phyloP scores from a whole-genome alignment of 495 filamentous ascomycete genomes.

The Annulohypoxylon moriforme region DNA sequence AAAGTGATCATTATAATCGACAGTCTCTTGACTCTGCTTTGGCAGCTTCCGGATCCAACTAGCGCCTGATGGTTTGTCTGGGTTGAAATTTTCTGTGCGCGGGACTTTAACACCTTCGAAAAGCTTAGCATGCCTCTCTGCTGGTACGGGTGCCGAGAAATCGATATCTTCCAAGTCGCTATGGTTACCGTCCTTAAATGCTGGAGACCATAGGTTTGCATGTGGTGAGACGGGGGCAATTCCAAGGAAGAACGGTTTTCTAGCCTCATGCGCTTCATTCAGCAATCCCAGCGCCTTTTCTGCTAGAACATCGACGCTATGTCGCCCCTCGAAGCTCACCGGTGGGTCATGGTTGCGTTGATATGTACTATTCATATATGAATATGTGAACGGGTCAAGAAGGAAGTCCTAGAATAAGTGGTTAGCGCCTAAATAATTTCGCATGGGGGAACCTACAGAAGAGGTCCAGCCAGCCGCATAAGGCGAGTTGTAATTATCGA shows the following conservation, averaged over 20 bases:
- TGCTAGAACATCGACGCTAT: conserved; percentile 71
- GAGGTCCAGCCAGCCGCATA: conserved; percentile 66
- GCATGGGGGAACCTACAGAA: conserved; percentile 46
- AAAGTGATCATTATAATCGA: conserved; percentile 75
- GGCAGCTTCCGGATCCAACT: conserved; percentile 70
- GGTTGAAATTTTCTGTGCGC: conserved; percentile 65
- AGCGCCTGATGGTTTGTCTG: conserved; percentile 65
- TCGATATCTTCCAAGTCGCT: conserved; percentile 38
- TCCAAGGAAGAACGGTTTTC: conserved; percentile 73
- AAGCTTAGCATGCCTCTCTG: conserved; percentile 58
- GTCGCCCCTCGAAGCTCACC: conserved; percentile 65
- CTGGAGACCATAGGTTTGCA: conserved; percentile 58
- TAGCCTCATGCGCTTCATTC: conserved; percentile 65
- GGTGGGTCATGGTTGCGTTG: conserved; percentile 72
- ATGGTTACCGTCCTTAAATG: conserved; percentile 49
- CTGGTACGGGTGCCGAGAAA: conserved; percentile 66
- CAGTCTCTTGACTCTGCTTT: conserved; percentile 62
- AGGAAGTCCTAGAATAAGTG: conserved; percentile 64
- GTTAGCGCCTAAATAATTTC: conserved; percentile 15
- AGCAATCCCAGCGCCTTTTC: conserved; percentile 72
- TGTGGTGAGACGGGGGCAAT: conserved; percentile 77
- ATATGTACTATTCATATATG: conserved; percentile 73
- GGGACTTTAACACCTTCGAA: conserved; percentile 62
- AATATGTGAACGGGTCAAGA: conserved; percentile 77
- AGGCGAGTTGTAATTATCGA: conserved; percentile 68